These are phyloP conservation scores for Suillus americanus DNA, from an alignment of 768 basidiomycete genomes.

Conservation along the genomic window DNA sequence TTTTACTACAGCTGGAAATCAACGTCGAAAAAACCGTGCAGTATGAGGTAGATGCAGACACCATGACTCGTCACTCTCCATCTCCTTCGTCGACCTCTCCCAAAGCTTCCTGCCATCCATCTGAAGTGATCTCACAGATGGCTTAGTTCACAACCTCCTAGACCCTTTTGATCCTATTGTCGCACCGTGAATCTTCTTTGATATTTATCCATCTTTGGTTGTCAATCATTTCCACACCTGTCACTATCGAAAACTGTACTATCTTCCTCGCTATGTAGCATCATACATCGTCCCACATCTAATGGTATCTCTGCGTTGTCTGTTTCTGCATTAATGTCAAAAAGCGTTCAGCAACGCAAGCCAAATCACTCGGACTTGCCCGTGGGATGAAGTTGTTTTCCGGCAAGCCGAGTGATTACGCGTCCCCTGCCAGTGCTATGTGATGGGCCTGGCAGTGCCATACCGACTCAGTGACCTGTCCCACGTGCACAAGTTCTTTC, in stretches of 20 bases:
- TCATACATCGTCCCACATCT: not conserved
- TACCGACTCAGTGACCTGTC: not conserved
- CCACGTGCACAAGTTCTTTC: not conserved
- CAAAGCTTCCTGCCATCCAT: too few species aligned
- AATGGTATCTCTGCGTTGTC: not conserved
- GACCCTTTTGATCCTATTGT: not conserved
- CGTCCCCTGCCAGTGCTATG: not conserved
- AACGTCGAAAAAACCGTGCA: conserved; percentile 30
- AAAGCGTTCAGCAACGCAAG: not conserved
- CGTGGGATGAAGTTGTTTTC: not conserved
- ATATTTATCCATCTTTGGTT: not conserved
- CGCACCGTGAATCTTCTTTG: not conserved
- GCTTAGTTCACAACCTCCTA: not conserved
- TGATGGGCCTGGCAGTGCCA: too few species aligned
- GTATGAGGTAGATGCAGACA: conserved; percentile 17
- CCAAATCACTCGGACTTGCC: not conserved
- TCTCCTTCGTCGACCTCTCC: conserved; percentile 1
- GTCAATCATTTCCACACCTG: conserved; percentile 1
- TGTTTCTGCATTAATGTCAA: not conserved
- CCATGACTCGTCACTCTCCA: not conserved
- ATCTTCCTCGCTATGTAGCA: not conserved
- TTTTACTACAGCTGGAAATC: conserved; percentile 23
- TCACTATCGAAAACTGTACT: conserved; percentile 1
- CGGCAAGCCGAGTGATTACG: not conserved
- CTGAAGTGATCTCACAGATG: not conserved